Evolutionary conservation across 2,329 filamentous ascomycete genomes (phyloP).

Genomic region (Fonsecaea multimorphosa): DNA sequence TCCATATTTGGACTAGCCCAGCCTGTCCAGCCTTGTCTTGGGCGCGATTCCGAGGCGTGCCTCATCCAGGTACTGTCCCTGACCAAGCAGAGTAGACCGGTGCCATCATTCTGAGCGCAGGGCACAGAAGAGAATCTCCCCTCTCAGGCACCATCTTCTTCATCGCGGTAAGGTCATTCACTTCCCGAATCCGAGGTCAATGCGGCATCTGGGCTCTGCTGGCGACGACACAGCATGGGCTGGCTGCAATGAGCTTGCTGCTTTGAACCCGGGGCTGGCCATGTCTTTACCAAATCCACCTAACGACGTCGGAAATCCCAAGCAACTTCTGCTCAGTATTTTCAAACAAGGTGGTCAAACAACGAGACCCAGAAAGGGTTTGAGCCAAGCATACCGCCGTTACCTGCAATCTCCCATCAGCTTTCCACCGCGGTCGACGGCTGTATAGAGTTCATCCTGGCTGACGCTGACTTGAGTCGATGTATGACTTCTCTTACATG

Average conservation of each 20-base stretch:
- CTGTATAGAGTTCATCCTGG: not conserved
- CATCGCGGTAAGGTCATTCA: not conserved
- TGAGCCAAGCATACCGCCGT: not conserved
- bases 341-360: too few relatives aligned
- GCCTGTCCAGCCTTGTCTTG: not conserved
- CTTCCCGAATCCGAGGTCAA: not conserved
- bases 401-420: not conserved
- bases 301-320: not conserved
- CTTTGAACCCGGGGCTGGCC: not conserved
- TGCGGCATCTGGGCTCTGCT: not conserved
- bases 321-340: not conserved
- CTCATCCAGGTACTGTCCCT: too few relatives aligned
- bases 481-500: not conserved
- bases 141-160: not conserved
- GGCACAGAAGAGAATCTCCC: not conserved
- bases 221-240: not conserved
- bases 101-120: not conserved
- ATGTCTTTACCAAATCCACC: not conserved
- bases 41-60: too few relatives aligned
- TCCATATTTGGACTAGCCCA: not conserved
- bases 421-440: not conserved
- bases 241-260: not conserved
- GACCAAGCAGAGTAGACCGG: not conserved
- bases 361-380: too few relatives aligned
- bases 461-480: not conserved